phyloP scores from a whole-genome alignment of 306 rosid genomes.

The Vachellia pachyceras region DNA sequence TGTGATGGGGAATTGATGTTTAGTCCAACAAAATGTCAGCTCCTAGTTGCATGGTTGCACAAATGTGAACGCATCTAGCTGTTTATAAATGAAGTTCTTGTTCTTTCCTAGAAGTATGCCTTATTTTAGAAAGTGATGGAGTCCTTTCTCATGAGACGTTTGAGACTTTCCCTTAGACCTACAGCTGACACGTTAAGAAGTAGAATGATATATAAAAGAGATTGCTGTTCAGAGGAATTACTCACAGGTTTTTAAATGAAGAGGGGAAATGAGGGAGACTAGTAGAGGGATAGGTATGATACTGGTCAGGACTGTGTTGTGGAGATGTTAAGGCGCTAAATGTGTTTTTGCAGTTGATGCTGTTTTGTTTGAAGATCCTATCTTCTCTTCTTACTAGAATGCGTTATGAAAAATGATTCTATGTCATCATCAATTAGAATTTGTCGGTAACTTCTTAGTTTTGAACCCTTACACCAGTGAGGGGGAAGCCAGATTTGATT shows the following conservation, averaged over 20 bases:
- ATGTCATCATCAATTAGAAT: no score
- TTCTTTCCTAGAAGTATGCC: background rate
- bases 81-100: conserved; percentile 2
- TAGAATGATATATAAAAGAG: background rate
- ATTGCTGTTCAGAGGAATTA: background rate
- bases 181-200: background rate
- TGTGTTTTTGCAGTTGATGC: background rate
- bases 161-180: background rate
- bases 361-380: background rate
- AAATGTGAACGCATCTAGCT: background rate
- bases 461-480: background rate
- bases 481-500: background rate
- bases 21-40: conserved; percentile 4
- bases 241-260: background rate
- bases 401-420: no score
- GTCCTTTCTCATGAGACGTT: background rate
- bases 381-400: background rate
- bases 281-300: background rate
- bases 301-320: background rate
- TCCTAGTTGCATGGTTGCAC: conserved; percentile 14
- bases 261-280: background rate
- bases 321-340: background rate
- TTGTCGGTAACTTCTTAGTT: background rate
- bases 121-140: background rate
- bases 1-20: conserved; percentile 6